Percentiles rank a stretch among this genome's conserved stretches.
phyloP scores from a whole-genome alignment of 768 basidiomycete genomes.

The Suillus tomentosus region DNA sequence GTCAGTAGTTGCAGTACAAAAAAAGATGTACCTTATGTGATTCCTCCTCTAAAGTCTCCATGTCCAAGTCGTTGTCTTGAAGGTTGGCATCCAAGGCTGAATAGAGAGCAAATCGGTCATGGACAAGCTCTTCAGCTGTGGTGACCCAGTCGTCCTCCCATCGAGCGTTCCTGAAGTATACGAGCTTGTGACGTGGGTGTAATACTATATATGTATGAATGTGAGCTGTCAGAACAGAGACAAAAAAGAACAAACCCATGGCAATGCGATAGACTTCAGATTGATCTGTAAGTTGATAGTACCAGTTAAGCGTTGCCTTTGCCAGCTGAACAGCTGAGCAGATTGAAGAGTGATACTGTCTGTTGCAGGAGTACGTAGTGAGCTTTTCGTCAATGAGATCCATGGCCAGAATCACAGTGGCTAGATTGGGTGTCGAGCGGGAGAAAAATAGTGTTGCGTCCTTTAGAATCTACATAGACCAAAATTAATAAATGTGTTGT shows the following conservation, averaged over 20 bases:
- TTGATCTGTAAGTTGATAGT: constrained; percentile 26
- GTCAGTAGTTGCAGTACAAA: constrained; percentile 1
- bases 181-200: constrained; percentile 30
- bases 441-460: constrained; percentile 31
- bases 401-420: constrained; percentile 36
- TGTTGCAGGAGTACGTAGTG: constrained; percentile 8
- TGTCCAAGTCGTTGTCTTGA: neutral
- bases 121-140: constrained; percentile 25
- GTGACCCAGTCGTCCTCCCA: constrained; percentile 31
- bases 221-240: neutral
- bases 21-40: constrained; percentile 5
- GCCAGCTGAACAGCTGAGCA: constrained; percentile 11
- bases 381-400: constrained; percentile 32
- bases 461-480: constrained; percentile 23
- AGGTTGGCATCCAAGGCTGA: neutral
- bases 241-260: constrained; percentile 24
- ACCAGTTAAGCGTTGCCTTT: constrained; percentile 21
- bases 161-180: constrained; percentile 28
- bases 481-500: neutral
- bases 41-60: neutral
- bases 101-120: constrained; percentile 20
- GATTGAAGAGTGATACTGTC: constrained; percentile 8
- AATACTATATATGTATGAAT: constrained; percentile 24
- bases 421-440: constrained; percentile 20
- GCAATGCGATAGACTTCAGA: constrained; percentile 29